Percentiles rank a stretch among this genome's conserved stretches.
phyloP scores from a whole-genome alignment of 352 stramenopile species.

The Pilasporangium apinafurcum region DNA sequence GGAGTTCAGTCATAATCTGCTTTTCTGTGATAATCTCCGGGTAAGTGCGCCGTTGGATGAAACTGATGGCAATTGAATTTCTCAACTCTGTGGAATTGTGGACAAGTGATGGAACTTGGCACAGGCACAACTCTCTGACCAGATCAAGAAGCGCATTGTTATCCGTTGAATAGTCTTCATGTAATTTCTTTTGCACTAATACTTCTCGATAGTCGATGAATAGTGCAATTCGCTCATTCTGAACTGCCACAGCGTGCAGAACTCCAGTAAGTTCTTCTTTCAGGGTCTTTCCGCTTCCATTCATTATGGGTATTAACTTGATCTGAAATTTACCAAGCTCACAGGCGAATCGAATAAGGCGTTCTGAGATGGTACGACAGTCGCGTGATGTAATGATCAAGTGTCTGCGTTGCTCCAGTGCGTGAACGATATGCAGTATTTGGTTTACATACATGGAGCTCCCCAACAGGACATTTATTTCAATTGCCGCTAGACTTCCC shows the following conservation, averaged over 20 bases:
- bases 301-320: slow-evolving; percentile 1
- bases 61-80: slow-evolving; percentile 21
- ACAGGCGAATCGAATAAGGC: slow-evolving; percentile 27
- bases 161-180: background rate
- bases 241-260: slow-evolving; percentile 16
- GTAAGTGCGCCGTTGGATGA: slow-evolving; percentile 19
- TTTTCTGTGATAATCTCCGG: slow-evolving; percentile 26
- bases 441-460: slow-evolving; percentile 29
- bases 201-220: slow-evolving; percentile 14
- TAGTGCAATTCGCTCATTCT: slow-evolving; percentile 27
- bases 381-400: slow-evolving; percentile 16
- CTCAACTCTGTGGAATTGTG: slow-evolving; percentile 24
- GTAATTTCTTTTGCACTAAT: background rate
- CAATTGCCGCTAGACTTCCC: slow-evolving; percentile 1
- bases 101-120: slow-evolving; percentile 25
- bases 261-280: slow-evolving; percentile 6
- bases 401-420: slow-evolving; percentile 17
- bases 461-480: slow-evolving; percentile 15
- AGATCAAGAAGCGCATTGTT: slow-evolving; percentile 11
- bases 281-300: background rate
- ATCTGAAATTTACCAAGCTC: slow-evolving; percentile 30
- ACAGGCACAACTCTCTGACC: slow-evolving; percentile 22
- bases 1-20: slow-evolving; percentile 22
- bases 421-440: slow-evolving; percentile 25
- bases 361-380: slow-evolving; percentile 6